A percentile compares a stretch with the other conserved stretches of the same genome.
phyloP scores from a whole-genome alignment of 2,329 filamentous ascomycete species.

The Xylaria sp. region DNA sequence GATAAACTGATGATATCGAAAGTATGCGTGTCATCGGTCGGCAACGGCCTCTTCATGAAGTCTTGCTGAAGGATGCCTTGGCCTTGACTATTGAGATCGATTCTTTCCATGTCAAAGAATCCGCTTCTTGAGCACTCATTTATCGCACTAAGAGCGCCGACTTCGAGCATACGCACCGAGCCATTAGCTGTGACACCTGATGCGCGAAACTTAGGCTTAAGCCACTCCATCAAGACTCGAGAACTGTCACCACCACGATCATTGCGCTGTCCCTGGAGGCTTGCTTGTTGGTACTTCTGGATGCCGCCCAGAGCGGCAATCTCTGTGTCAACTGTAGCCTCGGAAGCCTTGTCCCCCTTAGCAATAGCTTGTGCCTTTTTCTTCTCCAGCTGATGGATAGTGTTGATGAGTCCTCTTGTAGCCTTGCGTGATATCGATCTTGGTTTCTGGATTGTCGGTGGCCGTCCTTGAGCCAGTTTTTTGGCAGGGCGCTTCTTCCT shows the following conservation, averaged over 20 bases:
- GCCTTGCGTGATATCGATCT: conserved; percentile 73
- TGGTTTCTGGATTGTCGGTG: conserved; percentile 63
- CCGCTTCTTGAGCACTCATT: conserved; percentile 85
- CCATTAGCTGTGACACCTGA: conserved; percentile 38
- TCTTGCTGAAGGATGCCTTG: conserved; percentile 87
- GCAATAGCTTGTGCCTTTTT: conserved; percentile 65
- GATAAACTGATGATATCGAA: conserved; percentile 95
- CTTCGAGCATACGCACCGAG: conserved; percentile 78
- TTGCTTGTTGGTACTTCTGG: conserved; percentile 73
- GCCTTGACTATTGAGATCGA: conserved; percentile 90
- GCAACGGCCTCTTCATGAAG: conserved; percentile 89
- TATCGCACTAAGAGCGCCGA: conserved; percentile 84
- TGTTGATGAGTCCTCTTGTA: conserved; percentile 72
- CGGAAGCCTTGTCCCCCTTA: conserved; percentile 63
- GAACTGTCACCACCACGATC: conserved; percentile 77
- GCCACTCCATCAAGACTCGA: conserved; percentile 71
- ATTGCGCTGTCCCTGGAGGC: conserved; percentile 73
- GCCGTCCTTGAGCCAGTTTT: conserved; percentile 65
- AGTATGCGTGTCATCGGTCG: conserved; percentile 66
- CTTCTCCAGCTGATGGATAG: conserved; percentile 74
- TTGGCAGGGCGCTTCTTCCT: conserved; percentile 60
- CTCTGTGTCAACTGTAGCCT: conserved; percentile 60
- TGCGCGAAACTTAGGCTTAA: conserved; percentile 54
- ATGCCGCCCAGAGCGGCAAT: conserved; percentile 70
- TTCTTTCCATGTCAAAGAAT: conserved; percentile 79